Conservation (phyloP, 2,329 filamentous ascomycete species). For the Alternaria solani region DNA sequence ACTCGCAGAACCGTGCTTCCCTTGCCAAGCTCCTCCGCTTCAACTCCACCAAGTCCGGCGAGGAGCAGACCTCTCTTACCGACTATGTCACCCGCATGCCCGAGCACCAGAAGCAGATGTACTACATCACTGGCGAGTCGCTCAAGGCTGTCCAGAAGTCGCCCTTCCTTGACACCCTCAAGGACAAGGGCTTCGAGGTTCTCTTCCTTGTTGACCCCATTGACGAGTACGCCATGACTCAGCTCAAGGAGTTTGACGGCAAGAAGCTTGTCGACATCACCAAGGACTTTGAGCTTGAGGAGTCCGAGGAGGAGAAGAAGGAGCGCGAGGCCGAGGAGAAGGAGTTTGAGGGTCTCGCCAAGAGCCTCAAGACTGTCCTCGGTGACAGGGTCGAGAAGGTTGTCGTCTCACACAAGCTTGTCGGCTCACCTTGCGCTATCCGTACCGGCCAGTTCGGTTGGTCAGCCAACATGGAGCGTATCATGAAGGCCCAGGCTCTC, state of each 20-base stretch:
- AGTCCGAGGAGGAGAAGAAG: constrained; percentile 99
- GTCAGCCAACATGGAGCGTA: constrained; percentile 99
- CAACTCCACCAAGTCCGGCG: constrained; percentile 98
- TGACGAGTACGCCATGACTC: constrained; percentile 99
- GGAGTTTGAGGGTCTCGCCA: constrained; percentile 93
- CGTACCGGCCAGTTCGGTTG: constrained; percentile 99
- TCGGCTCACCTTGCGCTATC: constrained; percentile 94
- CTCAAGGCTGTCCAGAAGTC: constrained; percentile 98
- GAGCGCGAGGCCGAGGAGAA: constrained; percentile 96
- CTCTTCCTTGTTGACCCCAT: constrained; percentile 99
- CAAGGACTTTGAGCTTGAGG: constrained; percentile 99
- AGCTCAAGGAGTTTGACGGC: constrained; percentile 99
- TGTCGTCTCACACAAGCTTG: constrained; percentile 97
- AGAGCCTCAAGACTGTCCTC: constrained; percentile 98
- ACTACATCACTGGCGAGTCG: constrained; percentile 99
- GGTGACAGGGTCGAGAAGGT: constrained; percentile 99
- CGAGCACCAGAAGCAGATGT: constrained; percentile 99
- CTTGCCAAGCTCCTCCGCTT: constrained; percentile 99
- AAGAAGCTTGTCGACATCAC: constrained; percentile 99
- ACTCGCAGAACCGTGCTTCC: constrained; percentile 90
- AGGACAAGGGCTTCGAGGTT: constrained; percentile 99
- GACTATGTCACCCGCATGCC: constrained; percentile 99
- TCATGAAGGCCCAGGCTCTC: constrained; percentile 99
- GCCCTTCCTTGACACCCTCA: constrained; percentile 97
- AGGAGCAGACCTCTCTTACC: constrained; percentile 90